Evolutionary conservation across 345 rosid genomes (phyloP).

Genomic region (Fremontodendron californicum): DNA sequence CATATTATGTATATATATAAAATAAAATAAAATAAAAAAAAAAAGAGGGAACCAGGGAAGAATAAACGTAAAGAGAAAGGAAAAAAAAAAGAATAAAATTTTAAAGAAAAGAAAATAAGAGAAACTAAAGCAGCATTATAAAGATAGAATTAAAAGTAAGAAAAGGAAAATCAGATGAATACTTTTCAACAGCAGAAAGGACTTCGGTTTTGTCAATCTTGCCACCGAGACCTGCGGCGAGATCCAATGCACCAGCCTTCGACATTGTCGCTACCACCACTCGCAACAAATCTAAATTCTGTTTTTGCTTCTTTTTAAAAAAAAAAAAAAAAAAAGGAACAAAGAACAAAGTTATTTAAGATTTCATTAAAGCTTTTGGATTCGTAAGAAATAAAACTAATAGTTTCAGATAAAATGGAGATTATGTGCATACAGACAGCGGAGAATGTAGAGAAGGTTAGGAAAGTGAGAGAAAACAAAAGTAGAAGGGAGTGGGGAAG

Average conservation of each 20-base stretch:
- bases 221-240: conserved; percentile 89
- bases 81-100: background rate
- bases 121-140: background rate
- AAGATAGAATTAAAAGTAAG: background rate
- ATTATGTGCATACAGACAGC: background rate
- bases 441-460: background rate
- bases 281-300: conserved; percentile 6
- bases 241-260: conserved; percentile 71
- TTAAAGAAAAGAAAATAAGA: background rate
- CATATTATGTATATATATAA: too few species aligned
- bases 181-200: conserved; percentile 88
- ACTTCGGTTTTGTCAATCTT: conserved; percentile 73
- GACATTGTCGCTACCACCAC: conserved; percentile 33
- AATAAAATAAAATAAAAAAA: too few species aligned
- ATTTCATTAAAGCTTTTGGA: background rate
- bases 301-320: too few species aligned
- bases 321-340: background rate
- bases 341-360: background rate
- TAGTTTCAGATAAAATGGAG: background rate
- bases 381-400: background rate
- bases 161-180: background rate
- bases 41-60: too few species aligned
- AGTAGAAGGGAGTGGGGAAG: too few species aligned
- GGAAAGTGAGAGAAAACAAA: background rate
- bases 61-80: too few species aligned